Evolutionary conservation across 495 filamentous ascomycete genomes (phyloP), one percentile per base, ranked within the genome.

Genomic region (Annulohypoxylon nitens): DNA sequence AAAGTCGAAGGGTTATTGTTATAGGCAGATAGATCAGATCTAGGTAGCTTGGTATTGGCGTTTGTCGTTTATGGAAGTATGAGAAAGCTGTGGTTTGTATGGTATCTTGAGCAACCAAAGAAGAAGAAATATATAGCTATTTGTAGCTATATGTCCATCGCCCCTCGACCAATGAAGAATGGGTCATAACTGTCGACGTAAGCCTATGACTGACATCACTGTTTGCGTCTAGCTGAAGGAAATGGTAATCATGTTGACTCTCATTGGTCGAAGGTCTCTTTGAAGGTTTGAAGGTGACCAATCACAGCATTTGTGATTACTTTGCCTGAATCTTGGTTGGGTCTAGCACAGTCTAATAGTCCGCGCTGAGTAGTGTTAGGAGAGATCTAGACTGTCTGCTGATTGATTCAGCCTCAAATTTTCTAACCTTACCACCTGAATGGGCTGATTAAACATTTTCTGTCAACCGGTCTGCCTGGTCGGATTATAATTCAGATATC

Each of bases 181-280:
- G 33, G 33, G n/a, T 9, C 51, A 34, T 50, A 48, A 10, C 34
- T 41, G 55, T 65, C 60, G 45, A 60, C 30, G 33, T n/a, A 33
- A 36, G 16, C 16, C 59, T 65, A 9, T 51, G 54, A 64, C 65
- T 75, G 73, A 75, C 70, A 72, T 75, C 73, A 75, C 70, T 47
- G 48, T 50, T 48, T 57, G 25, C 41, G n/a, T 53, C 39, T 54
- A 11, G 34, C 48, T 36, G 8, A 60, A 63, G 73, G 14, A 23
- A 70, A 53, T 64, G 64, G 73, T 75, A 39, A 75, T 75, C 73
- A 75, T 69, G 34, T 72, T 11, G 30, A 43, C 9, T 14, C 36
- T 69, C 25, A 75, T 75, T 75, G 73, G 73, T 47, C 48, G 25
- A 11, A 8, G 4, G 39, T 26, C n/a, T 39, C 37, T 43, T 47